These are phyloP conservation scores for Apophysomyces sp. DNA, from an alignment of 371 early-diverging fungal genomes.

Conservation along the genomic window DNA sequence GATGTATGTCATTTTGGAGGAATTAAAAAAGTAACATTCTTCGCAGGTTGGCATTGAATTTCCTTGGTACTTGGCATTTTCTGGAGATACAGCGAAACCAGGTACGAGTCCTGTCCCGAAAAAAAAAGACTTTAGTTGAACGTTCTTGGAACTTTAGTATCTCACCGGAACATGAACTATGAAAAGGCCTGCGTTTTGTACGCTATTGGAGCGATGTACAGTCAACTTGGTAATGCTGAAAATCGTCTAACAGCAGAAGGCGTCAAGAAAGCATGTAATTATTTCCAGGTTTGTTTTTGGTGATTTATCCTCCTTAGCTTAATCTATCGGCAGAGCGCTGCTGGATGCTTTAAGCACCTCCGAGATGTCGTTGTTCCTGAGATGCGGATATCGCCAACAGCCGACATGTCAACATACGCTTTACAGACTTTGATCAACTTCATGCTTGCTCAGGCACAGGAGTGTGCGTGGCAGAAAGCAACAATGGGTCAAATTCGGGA, in stretches of 20 bases:
- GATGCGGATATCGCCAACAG: constrained; percentile 51
- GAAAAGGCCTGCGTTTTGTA: constrained; percentile 84
- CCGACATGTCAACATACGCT: constrained; percentile 60
- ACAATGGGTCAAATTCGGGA: constrained; percentile 77
- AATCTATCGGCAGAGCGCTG: constrained; percentile 57
- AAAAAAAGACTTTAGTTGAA: not conserved
- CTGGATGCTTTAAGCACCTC: constrained; percentile 74
- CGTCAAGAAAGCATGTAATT: constrained; percentile 68
- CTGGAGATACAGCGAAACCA: constrained; percentile 30
- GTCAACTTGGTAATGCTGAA: constrained; percentile 70
- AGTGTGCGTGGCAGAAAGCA: constrained; percentile 83
- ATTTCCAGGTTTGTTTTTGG: constrained; percentile 65
- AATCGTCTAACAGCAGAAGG: constrained; percentile 68
- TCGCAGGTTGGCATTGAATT: constrained; percentile 65
- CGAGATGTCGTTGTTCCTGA: constrained; percentile 57
- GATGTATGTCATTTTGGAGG: constrained; percentile 55
- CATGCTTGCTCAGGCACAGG: constrained; percentile 91
- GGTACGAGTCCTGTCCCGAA: constrained; percentile 12
- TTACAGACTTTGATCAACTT: constrained; percentile 63
- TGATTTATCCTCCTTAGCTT: not conserved
- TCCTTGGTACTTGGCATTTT: constrained; percentile 63
- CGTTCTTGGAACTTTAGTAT: constrained; percentile 18
- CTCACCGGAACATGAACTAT: constrained; percentile 70
- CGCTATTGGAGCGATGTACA: constrained; percentile 83
- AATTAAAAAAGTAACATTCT: not conserved